phyloP scores from a whole-genome alignment of 805 yeast genomes.

The Candida peoriensis region DNA sequence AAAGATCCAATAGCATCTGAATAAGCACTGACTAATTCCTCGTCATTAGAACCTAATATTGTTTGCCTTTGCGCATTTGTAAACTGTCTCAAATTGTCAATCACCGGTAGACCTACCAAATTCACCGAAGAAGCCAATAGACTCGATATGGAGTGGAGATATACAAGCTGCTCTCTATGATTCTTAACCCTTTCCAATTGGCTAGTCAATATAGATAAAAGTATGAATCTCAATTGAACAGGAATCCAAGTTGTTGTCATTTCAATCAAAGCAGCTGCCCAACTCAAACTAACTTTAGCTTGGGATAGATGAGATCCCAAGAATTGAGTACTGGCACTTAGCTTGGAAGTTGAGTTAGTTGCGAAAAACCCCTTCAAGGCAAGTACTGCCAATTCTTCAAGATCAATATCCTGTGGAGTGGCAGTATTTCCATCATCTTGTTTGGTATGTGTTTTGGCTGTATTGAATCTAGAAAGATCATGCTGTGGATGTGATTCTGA shows the following conservation, averaged over 20 bases:
- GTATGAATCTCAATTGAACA: conserved; percentile 67
- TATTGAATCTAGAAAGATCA: conserved; percentile 11
- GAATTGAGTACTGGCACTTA: conserved; percentile 50
- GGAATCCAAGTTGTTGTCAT: conserved; percentile 74
- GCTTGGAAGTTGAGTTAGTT: conserved; percentile 56
- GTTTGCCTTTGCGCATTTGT: conserved; percentile 40
- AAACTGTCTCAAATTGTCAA: conserved; percentile 66
- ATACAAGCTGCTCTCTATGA: conserved; percentile 23
- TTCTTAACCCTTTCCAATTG: conserved; percentile 22
- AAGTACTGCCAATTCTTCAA: conserved; percentile 28
- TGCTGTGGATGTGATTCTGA: conserved; percentile 19
- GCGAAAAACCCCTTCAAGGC: conserved; percentile 59
- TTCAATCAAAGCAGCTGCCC: conserved; percentile 58
- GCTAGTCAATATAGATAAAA: conserved; percentile 44
- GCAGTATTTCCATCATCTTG: conserved; percentile 5
- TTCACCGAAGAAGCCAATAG: conserved; percentile 73
- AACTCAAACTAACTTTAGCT: conserved; percentile 30
- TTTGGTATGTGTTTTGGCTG: conserved; percentile 8
- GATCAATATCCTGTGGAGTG: conserved; percentile 16
- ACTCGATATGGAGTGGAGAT: conserved; percentile 45
- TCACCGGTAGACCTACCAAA: conserved; percentile 80
- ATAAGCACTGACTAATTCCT: conserved; percentile 37
- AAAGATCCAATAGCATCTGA: conserved; percentile 61
- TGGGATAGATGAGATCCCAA: conserved; percentile 41
- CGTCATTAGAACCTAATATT: conserved; percentile 20